These are phyloP conservation scores for Penicillium psychrosexuale DNA, from an alignment of 2,329 filamentous ascomycete species.

Conservation along the genomic window DNA sequence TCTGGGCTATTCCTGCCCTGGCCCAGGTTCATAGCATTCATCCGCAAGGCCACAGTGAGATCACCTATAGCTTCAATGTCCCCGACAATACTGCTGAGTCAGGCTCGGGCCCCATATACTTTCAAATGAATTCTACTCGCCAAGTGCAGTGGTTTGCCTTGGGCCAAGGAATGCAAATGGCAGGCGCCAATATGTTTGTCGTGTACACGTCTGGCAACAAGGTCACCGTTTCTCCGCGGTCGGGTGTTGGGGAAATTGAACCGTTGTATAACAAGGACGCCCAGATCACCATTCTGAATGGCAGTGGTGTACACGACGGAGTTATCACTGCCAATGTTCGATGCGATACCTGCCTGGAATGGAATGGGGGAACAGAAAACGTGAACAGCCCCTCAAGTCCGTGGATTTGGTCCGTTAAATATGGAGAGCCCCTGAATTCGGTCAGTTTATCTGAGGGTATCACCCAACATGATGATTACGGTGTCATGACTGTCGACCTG, in stretches of 20 bases:
- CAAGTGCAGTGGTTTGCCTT: slow-evolving; percentile 55
- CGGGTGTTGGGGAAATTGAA: slow-evolving; percentile 47
- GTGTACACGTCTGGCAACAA: slow-evolving; percentile 55
- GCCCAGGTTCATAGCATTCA: slow-evolving; percentile 18
- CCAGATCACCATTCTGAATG: slow-evolving; percentile 54
- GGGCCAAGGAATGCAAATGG: slow-evolving; percentile 56
- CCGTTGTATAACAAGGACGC: slow-evolving; percentile 48
- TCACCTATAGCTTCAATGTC: slow-evolving; percentile 52
- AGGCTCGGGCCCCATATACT: slow-evolving; percentile 55
- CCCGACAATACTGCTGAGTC: slow-evolving; percentile 51
- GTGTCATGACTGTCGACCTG: slow-evolving; percentile 22
- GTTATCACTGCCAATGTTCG: slow-evolving; percentile 60
- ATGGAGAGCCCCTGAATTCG: slow-evolving; percentile 23
- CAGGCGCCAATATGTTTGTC: slow-evolving; percentile 57
- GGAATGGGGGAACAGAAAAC: slow-evolving; percentile 18
- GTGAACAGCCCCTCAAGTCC: slow-evolving; percentile 18
- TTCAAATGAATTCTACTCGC: slow-evolving; percentile 55
- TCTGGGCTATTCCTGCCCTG: slow-evolving; percentile 6
- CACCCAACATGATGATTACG: slow-evolving; percentile 24
- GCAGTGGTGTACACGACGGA: slow-evolving; percentile 54
- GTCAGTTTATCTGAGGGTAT: slow-evolving; percentile 17
- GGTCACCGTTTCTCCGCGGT: slow-evolving; percentile 58
- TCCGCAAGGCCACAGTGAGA: slow-evolving; percentile 8
- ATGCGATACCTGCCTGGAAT: slow-evolving; percentile 32
- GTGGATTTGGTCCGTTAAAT: slow-evolving; percentile 32